phyloP scores from a whole-genome alignment of 1,139 yeast genomes.

The Candida pseudocylindracea region DNA sequence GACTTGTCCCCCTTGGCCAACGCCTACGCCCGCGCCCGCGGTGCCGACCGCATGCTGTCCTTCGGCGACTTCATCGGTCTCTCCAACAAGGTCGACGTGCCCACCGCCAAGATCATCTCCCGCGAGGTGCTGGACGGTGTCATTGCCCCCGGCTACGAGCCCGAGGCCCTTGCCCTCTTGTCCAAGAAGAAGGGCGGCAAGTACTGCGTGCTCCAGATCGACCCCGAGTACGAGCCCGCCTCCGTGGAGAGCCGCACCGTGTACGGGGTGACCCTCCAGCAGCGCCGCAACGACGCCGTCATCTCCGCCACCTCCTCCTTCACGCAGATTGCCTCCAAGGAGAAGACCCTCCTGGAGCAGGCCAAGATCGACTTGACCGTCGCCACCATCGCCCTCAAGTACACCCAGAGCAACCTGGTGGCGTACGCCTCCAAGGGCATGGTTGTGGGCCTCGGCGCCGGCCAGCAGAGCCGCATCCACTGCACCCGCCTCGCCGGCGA shows the following conservation, averaged over 20 bases:
- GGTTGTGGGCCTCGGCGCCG: conserved; percentile 98
- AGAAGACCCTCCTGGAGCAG: conserved; percentile 75
- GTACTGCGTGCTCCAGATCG: conserved; percentile 89
- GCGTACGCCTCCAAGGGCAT: conserved; percentile 97
- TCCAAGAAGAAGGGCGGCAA: conserved; percentile 91
- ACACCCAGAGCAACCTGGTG: conserved; percentile 95
- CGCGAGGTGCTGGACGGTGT: conserved; percentile 98
- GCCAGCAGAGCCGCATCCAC: conserved; percentile 97
- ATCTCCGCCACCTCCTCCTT: conserved; percentile 57
- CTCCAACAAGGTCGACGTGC: conserved; percentile 85
- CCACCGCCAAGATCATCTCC: conserved; percentile 92
- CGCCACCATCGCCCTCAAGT: conserved; percentile 90
- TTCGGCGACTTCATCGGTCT: conserved; percentile 97
- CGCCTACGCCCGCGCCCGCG: conserved; percentile 98
- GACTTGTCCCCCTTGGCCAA: conserved; percentile 90
- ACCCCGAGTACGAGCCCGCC: conserved; percentile 81
- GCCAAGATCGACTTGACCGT: conserved; percentile 86
- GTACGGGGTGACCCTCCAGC: conserved; percentile 85
- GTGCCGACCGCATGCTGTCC: conserved; percentile 98
- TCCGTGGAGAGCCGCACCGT: conserved; percentile 78
- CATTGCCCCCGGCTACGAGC: conserved; percentile 90
- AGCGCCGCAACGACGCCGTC: conserved; percentile 94
- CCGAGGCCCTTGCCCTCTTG: conserved; percentile 76
- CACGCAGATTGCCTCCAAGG: conserved; percentile 76
- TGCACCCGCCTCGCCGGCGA: conserved; percentile 98